A percentile compares a stretch with the other conserved stretches of the same genome.
Conservation (phyloP, 2,329 filamentous ascomycete genomes). For the Penicillium vulpinum region DNA sequence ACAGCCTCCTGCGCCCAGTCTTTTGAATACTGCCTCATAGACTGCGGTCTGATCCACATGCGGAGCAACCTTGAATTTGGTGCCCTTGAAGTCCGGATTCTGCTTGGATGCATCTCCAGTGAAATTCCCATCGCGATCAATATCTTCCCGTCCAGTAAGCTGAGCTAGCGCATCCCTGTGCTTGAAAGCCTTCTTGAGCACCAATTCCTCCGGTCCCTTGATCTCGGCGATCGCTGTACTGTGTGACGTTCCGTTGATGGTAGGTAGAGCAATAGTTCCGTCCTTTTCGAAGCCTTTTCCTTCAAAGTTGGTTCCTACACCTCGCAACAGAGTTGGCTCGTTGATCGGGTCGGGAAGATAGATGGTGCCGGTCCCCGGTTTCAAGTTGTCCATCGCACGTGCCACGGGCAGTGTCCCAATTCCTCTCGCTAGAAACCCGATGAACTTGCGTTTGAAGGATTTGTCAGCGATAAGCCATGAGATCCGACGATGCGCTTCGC, state of each 20-base stretch:
- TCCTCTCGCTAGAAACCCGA: constrained; percentile 80
- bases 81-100: constrained; percentile 67
- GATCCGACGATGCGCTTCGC: constrained; percentile 82
- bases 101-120: constrained; percentile 55
- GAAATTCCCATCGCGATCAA: constrained; percentile 66
- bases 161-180: constrained; percentile 73
- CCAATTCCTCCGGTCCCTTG: constrained; percentile 73
- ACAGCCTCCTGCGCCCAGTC: constrained; percentile 78
- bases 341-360: constrained; percentile 86
- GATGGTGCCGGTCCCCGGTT: constrained; percentile 73
- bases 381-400: constrained; percentile 84
- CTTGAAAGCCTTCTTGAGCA: constrained; percentile 85
- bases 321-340: constrained; percentile 77
- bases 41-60: constrained; percentile 93
- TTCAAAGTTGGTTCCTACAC: constrained; percentile 80
- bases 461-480: constrained; percentile 94
- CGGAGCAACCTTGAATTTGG: constrained; percentile 82
- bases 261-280: constrained; percentile 83
- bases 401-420: constrained; percentile 92
- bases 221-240: constrained; percentile 85
- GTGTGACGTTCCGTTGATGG: constrained; percentile 74
- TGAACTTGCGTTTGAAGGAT: constrained; percentile 84
- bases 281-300: constrained; percentile 68
- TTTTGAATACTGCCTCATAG: constrained; percentile 87
- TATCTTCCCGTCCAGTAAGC: constrained; percentile 75